Percentiles rank a stretch among this genome's conserved stretches.
phyloP scores from a whole-genome alignment of 306 rosid genomes.

The Glycine tomentella region DNA sequence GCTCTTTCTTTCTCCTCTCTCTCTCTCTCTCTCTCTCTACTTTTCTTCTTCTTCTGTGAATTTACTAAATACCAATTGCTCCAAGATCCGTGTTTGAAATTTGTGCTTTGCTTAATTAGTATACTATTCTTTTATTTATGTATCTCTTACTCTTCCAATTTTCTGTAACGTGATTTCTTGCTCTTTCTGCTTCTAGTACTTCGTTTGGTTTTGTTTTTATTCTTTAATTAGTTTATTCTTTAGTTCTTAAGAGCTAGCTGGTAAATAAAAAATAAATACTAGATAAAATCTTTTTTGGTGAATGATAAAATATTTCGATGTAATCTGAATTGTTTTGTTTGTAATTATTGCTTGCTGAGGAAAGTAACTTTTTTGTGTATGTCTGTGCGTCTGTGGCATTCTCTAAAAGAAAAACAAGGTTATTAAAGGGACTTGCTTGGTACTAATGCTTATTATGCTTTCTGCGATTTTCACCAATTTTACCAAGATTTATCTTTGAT shows the following conservation, averaged over 20 bases:
- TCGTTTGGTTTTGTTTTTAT: slow-evolving; percentile 8
- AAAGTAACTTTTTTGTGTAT: slow-evolving; percentile 14
- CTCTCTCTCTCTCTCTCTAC: slow-evolving; percentile 38
- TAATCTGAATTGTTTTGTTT: slow-evolving; percentile 12
- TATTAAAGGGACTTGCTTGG: slow-evolving; percentile 6
- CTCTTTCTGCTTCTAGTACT: slow-evolving; percentile 26
- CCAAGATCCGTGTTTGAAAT: slow-evolving; percentile 34
- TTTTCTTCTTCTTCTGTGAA: neutral
- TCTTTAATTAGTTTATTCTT: neutral
- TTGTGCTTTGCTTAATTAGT: slow-evolving; percentile 10
- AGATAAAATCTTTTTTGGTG: neutral
- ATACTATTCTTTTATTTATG: neutral
- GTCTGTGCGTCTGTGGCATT: slow-evolving; percentile 25
- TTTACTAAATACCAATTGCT: slow-evolving; percentile 32
- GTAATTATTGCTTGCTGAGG: slow-evolving; percentile 8
- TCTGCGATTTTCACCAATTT: slow-evolving; percentile 14
- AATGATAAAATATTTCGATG: slow-evolving; percentile 1
- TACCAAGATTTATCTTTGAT: slow-evolving; percentile 21
- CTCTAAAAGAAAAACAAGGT: neutral
- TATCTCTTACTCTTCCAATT: neutral
- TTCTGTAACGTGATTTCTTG: neutral
- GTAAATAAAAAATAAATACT: too few relatives aligned
- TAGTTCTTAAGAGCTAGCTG: neutral
- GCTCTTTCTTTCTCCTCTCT: neutral
- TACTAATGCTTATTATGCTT: slow-evolving; percentile 9